phyloP scores from a whole-genome alignment of 2,329 filamentous ascomycete species.

The Arthrinium phaeospermum region DNA sequence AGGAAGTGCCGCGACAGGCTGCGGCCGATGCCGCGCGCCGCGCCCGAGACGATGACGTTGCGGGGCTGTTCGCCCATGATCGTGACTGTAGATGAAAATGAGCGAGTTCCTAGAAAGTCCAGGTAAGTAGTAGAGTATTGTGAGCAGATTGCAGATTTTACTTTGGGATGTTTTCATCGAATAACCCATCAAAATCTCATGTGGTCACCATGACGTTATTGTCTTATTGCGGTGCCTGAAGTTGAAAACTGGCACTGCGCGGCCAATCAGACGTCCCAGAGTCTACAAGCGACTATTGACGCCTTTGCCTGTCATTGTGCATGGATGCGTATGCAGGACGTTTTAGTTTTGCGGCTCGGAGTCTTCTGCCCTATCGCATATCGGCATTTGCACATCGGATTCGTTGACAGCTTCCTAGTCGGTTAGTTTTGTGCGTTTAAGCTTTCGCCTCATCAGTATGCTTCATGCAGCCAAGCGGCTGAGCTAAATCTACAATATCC shows the following conservation, averaged over 20 bases:
- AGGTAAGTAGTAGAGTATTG: background rate
- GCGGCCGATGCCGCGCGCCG: slow-evolving; percentile 51
- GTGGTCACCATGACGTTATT: slow-evolving; percentile 8
- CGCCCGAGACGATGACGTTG: slow-evolving; percentile 34
- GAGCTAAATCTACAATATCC: too few species aligned
- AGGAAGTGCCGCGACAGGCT: slow-evolving; percentile 49
- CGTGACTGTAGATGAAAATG: background rate
- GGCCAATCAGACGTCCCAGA: background rate
- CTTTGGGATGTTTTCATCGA: background rate
- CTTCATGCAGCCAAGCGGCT: background rate
- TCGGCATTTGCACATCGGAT: background rate
- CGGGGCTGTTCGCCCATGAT: background rate
- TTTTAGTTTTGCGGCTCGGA: slow-evolving; percentile 1
- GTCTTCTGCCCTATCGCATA: background rate
- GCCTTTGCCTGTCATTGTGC: background rate
- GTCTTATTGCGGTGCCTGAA: too few species aligned
- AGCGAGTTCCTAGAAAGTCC: too few species aligned
- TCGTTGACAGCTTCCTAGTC: background rate
- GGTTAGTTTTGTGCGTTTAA: background rate
- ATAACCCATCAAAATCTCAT: background rate
- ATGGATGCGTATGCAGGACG: background rate
- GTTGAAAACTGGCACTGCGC: background rate
- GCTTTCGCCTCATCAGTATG: background rate
- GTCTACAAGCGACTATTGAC: background rate
- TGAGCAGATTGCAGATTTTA: background rate